These are phyloP conservation scores for Macadamia tetraphylla DNA, from an alignment of 164 flowering plant species.

Conservation along the genomic window DNA sequence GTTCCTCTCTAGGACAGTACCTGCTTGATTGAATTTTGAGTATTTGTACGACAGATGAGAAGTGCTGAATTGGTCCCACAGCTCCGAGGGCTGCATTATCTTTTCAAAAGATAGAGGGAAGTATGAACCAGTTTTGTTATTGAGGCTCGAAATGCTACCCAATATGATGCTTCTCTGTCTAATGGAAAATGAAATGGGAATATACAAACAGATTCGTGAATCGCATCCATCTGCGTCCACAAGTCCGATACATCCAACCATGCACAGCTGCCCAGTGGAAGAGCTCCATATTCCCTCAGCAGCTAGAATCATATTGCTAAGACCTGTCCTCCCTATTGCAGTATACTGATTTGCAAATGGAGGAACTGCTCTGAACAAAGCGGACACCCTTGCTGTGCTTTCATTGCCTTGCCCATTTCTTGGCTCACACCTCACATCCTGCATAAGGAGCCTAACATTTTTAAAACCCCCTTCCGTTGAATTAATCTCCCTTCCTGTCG, in stretches of 20 bases:
- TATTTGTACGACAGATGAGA: constrained; percentile 47
- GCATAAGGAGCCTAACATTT: constrained; percentile 48
- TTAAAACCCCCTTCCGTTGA: constrained; percentile 60
- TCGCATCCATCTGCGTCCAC: constrained; percentile 36
- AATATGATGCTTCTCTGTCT: constrained; percentile 57
- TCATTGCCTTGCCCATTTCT: constrained; percentile 16
- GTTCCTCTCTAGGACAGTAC: constrained; percentile 48
- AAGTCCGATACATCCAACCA: constrained; percentile 72
- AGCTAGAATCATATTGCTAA: constrained; percentile 57
- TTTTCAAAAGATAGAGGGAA: constrained; percentile 65
- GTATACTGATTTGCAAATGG: constrained; percentile 36
- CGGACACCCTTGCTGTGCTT: constrained; percentile 41
- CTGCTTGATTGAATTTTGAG: constrained; percentile 50
- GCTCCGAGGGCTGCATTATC: constrained; percentile 39
- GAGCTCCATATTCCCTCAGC: constrained; percentile 85
- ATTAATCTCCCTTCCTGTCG: constrained; percentile 33
- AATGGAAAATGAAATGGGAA: constrained; percentile 64
- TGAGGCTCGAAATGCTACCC: constrained; percentile 58
- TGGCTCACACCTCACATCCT: constrained; percentile 55
- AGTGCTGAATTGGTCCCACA: constrained; percentile 39
- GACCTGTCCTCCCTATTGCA: constrained; percentile 49
- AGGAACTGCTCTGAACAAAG: constrained; percentile 58
- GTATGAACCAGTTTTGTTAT: constrained; percentile 22
- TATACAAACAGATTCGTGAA: constrained; percentile 60
- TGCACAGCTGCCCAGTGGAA: constrained; percentile 85